Percentiles rank a stretch among this genome's conserved stretches.
phyloP scores from a whole-genome alignment of 306 rosid species.

The Acacia acuminata region DNA sequence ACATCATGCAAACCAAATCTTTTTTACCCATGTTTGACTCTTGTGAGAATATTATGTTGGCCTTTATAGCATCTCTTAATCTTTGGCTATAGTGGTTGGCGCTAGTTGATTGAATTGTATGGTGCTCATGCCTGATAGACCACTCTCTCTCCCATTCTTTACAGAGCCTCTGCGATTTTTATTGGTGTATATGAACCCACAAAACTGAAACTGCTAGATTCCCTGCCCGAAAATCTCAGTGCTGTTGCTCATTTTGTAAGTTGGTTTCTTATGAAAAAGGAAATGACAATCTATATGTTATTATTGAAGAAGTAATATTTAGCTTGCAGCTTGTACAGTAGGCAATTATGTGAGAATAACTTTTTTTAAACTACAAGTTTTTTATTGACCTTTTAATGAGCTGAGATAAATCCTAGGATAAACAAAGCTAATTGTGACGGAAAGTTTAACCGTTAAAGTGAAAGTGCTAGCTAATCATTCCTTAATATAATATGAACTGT shows the following conservation, averaged over 20 bases:
- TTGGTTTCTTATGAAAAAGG: constrained; percentile 11
- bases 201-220: constrained; percentile 60
- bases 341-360: constrained; percentile 1
- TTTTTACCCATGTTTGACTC: not conserved
- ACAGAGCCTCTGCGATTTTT: constrained; percentile 84
- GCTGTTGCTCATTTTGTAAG: constrained; percentile 83
- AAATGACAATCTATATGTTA: not conserved
- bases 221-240: constrained; percentile 69
- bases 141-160: constrained; percentile 20
- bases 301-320: not conserved
- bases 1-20: not conserved
- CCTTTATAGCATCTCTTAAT: not conserved
- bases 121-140: constrained; percentile 23
- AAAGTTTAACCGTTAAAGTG: not conserved
- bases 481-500: constrained; percentile 1
- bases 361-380: not conserved
- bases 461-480: constrained; percentile 9
- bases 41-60: not conserved
- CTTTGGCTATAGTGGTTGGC: constrained; percentile 6
- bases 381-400: not conserved
- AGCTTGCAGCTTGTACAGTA: constrained; percentile 18
- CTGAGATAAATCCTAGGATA: constrained; percentile 22
- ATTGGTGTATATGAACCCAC: constrained; percentile 83
- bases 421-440: constrained; percentile 18
- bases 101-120: constrained; percentile 17